Base-by-base conservation (phyloP, 495 filamentous ascomycete genomes). In the Penicillium manginii region DNA sequence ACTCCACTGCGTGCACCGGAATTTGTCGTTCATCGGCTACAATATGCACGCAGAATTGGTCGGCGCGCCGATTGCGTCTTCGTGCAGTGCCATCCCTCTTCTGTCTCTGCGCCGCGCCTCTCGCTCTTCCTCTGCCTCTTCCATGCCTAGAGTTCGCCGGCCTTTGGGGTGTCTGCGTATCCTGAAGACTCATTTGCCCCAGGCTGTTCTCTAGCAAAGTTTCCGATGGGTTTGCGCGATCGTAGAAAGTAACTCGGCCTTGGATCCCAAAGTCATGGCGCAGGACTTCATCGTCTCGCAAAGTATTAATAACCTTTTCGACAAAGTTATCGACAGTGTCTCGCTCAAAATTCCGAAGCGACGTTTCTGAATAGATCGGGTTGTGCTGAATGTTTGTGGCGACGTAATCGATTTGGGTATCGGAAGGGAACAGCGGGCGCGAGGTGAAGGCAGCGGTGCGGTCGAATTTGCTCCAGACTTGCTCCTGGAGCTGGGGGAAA, bases 381-480 rank as follows among this genome's bases (percentile, higher is more conserved):
- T 21, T 54, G 42, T 68, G 55, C 56, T 65, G 54, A 35, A 65
- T 58, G 45, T 62, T 66, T 17, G 54, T 66, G 43, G 33, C 57
- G 50, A 69, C 61, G 42, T 60, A 64, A 42, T 69, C 61, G 12
- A 63, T 33, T 57, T 66, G 57, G 19, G 11, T 52, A 60, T 69
- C 35, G 26, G 88, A 73, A 2, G 79, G 88, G 55, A 86, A 91
- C 0, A 67, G 57, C 18, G 46, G 54, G 11, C 35, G 58, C 32
- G 61, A 63, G 57, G 59, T 63, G 42, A 70, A 67, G 40, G 48
- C 49, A 21, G 9, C 47, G 0, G 29, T 50, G 49, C 51, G 59
- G 42, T 70, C 55, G 18, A 70, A 31, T 62, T 63, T 65, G 40
- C 47, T 31, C 67, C 63, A 70, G 54, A 70, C 45, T 65, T 67